Evolutionary conservation across 306 rosid genomes (phyloP).

Genomic region (Prunus campanulata): DNA sequence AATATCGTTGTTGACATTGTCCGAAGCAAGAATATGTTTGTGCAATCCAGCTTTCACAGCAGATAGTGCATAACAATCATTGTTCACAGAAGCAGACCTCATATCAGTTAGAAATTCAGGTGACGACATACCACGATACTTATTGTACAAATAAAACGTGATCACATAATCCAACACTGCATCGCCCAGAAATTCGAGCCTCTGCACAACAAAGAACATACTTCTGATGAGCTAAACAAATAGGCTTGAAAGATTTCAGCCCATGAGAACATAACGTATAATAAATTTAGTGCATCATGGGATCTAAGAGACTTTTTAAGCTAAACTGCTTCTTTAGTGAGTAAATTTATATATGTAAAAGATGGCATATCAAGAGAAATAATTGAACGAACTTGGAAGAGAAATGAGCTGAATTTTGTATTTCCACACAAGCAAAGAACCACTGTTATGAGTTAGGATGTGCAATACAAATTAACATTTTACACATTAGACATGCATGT

Average conservation of each 20-base stretch:
- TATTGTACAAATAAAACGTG: conserved; percentile 43
- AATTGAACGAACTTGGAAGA: not conserved
- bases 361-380: not conserved
- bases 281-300: not conserved
- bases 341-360: not conserved
- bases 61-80: conserved; percentile 60
- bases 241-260: not conserved
- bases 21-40: conserved; percentile 51
- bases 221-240: too few relatives aligned
- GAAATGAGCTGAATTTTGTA: not conserved
- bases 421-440: not conserved
- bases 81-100: conserved; percentile 73
- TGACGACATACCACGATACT: conserved; percentile 50
- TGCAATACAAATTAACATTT: too few relatives aligned
- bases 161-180: conserved; percentile 61
- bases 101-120: conserved; percentile 58
- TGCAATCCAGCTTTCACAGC: conserved; percentile 57
- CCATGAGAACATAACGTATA: not conserved
- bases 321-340: too few relatives aligned
- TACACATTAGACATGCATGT: not conserved
- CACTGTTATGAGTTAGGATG: not conserved
- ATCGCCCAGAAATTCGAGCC: conserved; percentile 78
- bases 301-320: not conserved
- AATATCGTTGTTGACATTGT: conserved; percentile 41
- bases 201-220: conserved; percentile 38